These are phyloP conservation scores for Mimosa pudica DNA, from an alignment of 306 rosid species.

Conservation along the genomic window DNA sequence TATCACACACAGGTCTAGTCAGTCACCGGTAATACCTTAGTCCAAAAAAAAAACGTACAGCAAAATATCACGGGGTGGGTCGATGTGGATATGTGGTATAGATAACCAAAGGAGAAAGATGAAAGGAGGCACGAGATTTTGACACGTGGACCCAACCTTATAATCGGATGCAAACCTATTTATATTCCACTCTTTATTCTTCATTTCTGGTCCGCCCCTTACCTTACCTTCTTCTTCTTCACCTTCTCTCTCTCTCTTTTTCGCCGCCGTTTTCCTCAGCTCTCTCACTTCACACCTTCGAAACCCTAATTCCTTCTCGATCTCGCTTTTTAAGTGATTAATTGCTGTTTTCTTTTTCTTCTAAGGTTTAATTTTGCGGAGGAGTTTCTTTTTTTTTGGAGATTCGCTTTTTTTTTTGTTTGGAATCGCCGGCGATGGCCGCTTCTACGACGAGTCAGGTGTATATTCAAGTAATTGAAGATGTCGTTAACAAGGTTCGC, in stretches of 20 bases:
- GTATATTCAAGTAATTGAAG: constrained; percentile 89
- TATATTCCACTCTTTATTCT: constrained; percentile 90
- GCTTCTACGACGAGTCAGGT: constrained; percentile 80
- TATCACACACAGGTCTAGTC: background rate
- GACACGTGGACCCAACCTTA: constrained; percentile 65
- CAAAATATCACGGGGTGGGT: background rate
- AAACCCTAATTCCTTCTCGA: constrained; percentile 38
- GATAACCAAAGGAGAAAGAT: background rate
- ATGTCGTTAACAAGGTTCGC: constrained; percentile 88
- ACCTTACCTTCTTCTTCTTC: constrained; percentile 14
- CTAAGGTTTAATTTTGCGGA: constrained; percentile 6
- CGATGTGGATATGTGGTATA: background rate
- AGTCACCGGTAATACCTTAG: background rate
- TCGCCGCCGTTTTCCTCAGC: constrained; percentile 25
- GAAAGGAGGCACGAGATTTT: constrained; percentile 35
- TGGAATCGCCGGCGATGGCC: constrained; percentile 54
- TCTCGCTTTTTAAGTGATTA: constrained; percentile 31
- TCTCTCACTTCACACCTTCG: constrained; percentile 30
- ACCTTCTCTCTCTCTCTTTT: constrained; percentile 17
- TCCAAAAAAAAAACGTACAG: background rate
- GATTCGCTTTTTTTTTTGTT: constrained; percentile 30
- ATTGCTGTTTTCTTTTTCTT: background rate
- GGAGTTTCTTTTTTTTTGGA: constrained; percentile 3
- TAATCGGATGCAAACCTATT: constrained; percentile 99
- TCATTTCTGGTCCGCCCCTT: constrained; percentile 59